These are phyloP conservation scores for Rhizopus delemar DNA, from an alignment of 371 early-diverging fungal species.

Conservation along the genomic window DNA sequence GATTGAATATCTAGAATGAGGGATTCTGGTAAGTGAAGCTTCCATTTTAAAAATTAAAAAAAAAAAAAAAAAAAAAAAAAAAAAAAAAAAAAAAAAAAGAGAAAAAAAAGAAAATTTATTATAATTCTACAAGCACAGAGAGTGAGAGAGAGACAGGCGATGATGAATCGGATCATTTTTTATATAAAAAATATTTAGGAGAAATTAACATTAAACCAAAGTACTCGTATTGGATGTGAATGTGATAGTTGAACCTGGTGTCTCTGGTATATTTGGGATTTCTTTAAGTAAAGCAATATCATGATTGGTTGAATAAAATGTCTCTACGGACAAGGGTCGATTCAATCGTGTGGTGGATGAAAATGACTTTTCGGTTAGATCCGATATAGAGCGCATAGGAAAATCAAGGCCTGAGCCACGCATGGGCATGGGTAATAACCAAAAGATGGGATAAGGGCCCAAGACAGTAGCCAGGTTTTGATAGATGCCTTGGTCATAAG, in stretches of 20 bases:
- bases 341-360: constrained; percentile 2
- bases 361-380: constrained; percentile 41
- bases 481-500: constrained; percentile 89
- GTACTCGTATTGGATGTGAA: constrained; percentile 43
- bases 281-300: too few species aligned
- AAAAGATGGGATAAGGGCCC: constrained; percentile 67
- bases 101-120: background rate
- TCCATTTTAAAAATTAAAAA: constrained; percentile 12
- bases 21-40: constrained; percentile 19
- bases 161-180: too few species aligned
- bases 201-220: constrained; percentile 14
- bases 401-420: constrained; percentile 75
- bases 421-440: constrained; percentile 71
- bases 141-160: too few species aligned
- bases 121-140: too few species aligned
- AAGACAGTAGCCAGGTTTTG: constrained; percentile 80
- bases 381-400: constrained; percentile 54
- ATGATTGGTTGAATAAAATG: too few species aligned
- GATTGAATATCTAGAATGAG: constrained; percentile 15
- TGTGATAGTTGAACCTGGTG: constrained; percentile 40
- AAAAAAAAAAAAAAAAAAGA: background rate
- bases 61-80: constrained; percentile 7
- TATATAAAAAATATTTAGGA: background rate
- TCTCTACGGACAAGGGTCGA: constrained; percentile 5
- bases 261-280: constrained; percentile 18